Evolutionary conservation across 495 filamentous ascomycete species (phyloP).

Genomic region (Trichocladium uniseriatum): DNA sequence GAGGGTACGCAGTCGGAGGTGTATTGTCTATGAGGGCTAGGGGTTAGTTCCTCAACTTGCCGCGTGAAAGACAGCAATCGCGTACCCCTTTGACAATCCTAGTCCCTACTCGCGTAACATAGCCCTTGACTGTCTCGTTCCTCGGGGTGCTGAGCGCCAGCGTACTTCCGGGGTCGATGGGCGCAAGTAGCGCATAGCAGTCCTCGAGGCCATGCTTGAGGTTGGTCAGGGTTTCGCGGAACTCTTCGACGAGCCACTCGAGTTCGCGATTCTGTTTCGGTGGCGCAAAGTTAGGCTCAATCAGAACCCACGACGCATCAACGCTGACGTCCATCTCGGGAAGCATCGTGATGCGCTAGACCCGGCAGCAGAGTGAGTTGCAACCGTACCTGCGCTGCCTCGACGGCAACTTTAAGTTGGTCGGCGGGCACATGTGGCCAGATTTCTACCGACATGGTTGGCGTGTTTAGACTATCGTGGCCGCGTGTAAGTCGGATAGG

Average conservation of each 20-base stretch:
- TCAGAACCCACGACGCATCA: slow-evolving; percentile 29
- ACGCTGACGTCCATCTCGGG: not conserved
- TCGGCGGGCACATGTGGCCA: slow-evolving; percentile 63
- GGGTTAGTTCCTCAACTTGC: not conserved
- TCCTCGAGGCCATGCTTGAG: slow-evolving; percentile 81
- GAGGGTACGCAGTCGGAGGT: slow-evolving; percentile 42
- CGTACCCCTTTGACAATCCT: slow-evolving; percentile 67
- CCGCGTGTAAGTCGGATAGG: slow-evolving; percentile 17
- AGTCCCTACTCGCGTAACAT: slow-evolving; percentile 72
- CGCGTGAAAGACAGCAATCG: slow-evolving; percentile 16
- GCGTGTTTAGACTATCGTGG: slow-evolving; percentile 11
- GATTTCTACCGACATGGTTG: slow-evolving; percentile 62
- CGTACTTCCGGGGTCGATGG: slow-evolving; percentile 72
- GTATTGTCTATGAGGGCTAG: slow-evolving; percentile 28
- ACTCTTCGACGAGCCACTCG: slow-evolving; percentile 71
- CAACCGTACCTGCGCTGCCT: slow-evolving; percentile 52
- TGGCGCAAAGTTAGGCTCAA: slow-evolving; percentile 10
- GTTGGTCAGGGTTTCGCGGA: slow-evolving; percentile 66
- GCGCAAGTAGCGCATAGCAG: slow-evolving; percentile 73
- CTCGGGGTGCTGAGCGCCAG: slow-evolving; percentile 80
- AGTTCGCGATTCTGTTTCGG: slow-evolving; percentile 62
- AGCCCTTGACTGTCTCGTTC: slow-evolving; percentile 83
- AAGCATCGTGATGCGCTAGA: not conserved
- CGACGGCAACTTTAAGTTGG: slow-evolving; percentile 55
- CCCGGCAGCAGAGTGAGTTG: not conserved